Base-by-base conservation (phyloP, 805 yeast genomes). In the Pichia rugopelliculosa region DNA sequence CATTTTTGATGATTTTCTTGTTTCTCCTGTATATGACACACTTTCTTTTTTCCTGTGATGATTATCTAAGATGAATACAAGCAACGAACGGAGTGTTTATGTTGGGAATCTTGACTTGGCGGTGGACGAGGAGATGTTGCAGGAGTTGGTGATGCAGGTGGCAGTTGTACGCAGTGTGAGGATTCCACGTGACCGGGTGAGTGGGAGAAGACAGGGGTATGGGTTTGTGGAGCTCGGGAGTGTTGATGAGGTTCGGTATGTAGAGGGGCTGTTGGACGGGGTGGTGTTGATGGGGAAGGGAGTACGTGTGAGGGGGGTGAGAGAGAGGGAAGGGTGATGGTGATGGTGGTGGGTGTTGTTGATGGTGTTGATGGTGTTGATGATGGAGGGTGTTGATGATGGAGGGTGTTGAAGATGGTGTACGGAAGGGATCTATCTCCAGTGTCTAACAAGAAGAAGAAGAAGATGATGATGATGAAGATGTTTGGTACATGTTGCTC, bases 131-230 rank as follows among this genome's bases (percentile, higher is more conserved):
- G 66, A 72, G 2, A 59, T 90, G 18, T 64, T 93, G 25, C 87
- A 82, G 59, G 99, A 93, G 62, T 73, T 93, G 20, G 81, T 89
- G 62, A 63, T 86, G 7, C 98, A 93, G 62, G 82, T 87, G 38
- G 89, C 91, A 0, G 96, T 96, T 0, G 75, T 91, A 3, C 70
- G 69, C 36, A 71, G 76, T 26, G 74, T 93, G 5, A 75, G 82
- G 51, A 70, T 93, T 53, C 97, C 97, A 6, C 82, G 79, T 58
- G 96, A 89, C 59, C 74, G 87, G 52, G 71, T 89, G 4, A 65
- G 79, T 25, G 77, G 77, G 50, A 69, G 75, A 1, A 89, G 85
- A 57, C 95, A 84, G 58, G 97, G 97, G 6, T 91, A 72, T 67
- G 97, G 95, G 10, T 91, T 93, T 66, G 84, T 85, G 1, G 93